Evolutionary conservation across 2,329 filamentous ascomycete genomes (phyloP), one percentile per base, ranked within the genome.

Genomic region (Lachnellula arida): DNA sequence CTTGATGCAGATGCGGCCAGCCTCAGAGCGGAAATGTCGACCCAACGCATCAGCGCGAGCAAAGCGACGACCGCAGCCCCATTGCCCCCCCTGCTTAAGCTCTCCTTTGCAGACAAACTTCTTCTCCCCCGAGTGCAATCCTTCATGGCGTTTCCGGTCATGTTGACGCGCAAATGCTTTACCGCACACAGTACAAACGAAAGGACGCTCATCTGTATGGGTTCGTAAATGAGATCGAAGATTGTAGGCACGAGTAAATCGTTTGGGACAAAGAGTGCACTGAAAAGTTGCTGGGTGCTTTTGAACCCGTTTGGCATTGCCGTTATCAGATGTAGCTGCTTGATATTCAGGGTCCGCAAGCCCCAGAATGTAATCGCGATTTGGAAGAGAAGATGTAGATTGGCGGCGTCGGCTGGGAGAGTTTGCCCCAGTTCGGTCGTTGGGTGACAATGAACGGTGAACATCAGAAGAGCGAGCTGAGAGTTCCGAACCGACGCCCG

Each of bases 201-300:
- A 99, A 0, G 94, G 94, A 48, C 94, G 84, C 76, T 99, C 94
- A 67, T 99, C 94, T 0, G 94, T 99, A 70, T 99, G 94, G 0
- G 94, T 99, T 47, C 94, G 88, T 57, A 97, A 74, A 75, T 99
- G 94, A 44, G 93, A 97, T 14, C 94, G 89, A 53, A 99, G 76
- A 68, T 99, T 99, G 75, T 99, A 99, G 0, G 94, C 94, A 55
- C 94, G 84, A 0, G 94, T 99, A 69, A 99, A 99, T 15, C 91
- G 85, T 73, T 99, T 99, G 0, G 94, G 92, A 66, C 94, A 99
- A 8, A 97, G 77, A 9, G 76, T 89, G 71, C 94, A 99, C 69
- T 97, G 92, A 74, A 97, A 99, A 0, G 92, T 99, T 6, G 94
- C 94, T 0, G 94, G 94, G 65, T 99, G 94, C 69, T 99, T 99